phyloP scores from a whole-genome alignment of 306 rosid genomes.

The Ochetophila trinervis region DNA sequence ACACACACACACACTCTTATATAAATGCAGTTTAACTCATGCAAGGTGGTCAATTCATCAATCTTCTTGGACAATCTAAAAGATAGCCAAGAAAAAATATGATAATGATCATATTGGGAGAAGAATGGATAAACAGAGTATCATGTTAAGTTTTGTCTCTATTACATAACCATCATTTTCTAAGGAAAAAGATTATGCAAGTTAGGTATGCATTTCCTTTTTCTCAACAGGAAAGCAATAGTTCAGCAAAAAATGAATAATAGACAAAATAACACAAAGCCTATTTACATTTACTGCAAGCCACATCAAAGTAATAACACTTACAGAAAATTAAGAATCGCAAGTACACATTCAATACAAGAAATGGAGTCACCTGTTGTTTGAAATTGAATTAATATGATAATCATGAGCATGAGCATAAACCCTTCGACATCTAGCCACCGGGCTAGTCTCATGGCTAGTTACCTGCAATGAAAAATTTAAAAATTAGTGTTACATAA shows the following conservation, averaged over 20 bases:
- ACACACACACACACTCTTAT: no score
- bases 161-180: neutral
- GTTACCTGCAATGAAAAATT: slow-evolving; percentile 56
- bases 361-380: slow-evolving; percentile 72
- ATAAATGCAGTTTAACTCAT: no score
- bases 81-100: no score
- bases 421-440: slow-evolving; percentile 96
- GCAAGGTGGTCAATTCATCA: no score
- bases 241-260: neutral
- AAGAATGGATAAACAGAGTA: no score
- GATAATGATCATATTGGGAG: no score
- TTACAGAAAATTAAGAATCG: neutral
- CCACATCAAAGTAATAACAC: neutral
- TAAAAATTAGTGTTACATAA: slow-evolving; percentile 28
- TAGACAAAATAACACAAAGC: neutral
- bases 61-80: no score
- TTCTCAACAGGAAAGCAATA: neutral
- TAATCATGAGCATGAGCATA: slow-evolving; percentile 99
- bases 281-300: neutral
- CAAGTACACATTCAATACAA: neutral
- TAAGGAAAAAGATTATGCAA: neutral
- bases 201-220: neutral
- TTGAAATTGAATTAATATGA: slow-evolving; percentile 96
- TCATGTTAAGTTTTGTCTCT: neutral
- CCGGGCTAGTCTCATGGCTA: slow-evolving; percentile 75